A percentile compares a stretch with the other conserved stretches of the same genome.
Evolutionary conservation across 208 protist species (phyloP).

Genomic region (Leishmania gerbilli): DNA sequence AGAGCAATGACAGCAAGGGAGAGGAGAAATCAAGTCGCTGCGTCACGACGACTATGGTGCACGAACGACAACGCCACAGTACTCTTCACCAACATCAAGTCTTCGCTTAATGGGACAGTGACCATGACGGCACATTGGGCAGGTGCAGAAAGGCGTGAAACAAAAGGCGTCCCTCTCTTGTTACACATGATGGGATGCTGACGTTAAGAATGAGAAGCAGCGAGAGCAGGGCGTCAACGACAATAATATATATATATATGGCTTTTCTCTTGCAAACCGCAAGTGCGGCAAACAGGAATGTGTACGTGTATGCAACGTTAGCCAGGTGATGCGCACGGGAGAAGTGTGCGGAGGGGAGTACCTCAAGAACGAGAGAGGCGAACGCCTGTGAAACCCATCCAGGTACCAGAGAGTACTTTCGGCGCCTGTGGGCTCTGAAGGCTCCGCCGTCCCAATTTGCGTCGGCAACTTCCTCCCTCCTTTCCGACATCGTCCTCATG

Average conservation of each 20-base stretch:
- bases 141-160: neutral
- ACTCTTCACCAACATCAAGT: neutral
- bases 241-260: neutral
- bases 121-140: neutral
- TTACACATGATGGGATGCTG: neutral
- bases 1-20: neutral
- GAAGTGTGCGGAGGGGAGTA: neutral
- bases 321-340: neutral
- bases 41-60: neutral
- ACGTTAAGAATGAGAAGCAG: constrained; percentile 15
- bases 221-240: constrained; percentile 15
- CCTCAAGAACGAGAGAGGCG: neutral
- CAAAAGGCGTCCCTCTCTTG: neutral
- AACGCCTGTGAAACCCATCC: neutral
- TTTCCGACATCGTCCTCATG: neutral
- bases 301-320: neutral
- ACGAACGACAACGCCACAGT: neutral
- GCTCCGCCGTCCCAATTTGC: neutral
- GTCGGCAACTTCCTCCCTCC: neutral
- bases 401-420: neutral
- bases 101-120: neutral
- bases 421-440: neutral
- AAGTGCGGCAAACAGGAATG: neutral
- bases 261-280: neutral
- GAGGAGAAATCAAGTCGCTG: neutral